Percentiles rank a stretch among this genome's conserved stretches.
phyloP scores from a whole-genome alignment of 768 basidiomycete genomes.

The Tricholoma flavovirens region DNA sequence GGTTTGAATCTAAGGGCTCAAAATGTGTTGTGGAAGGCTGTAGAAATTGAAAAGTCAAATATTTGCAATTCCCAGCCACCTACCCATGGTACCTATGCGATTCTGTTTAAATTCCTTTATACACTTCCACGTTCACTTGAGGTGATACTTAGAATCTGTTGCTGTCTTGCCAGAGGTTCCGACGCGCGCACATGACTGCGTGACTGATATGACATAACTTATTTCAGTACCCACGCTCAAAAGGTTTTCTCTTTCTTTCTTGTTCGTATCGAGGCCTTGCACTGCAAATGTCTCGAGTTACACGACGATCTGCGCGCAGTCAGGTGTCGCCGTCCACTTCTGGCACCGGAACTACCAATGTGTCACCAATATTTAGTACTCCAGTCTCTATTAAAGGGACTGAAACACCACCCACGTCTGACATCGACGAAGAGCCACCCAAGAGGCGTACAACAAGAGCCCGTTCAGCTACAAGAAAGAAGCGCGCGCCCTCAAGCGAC shows the following conservation, averaged over 20 bases:
- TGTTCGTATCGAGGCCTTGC: conserved; percentile 4
- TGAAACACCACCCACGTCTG: conserved; percentile 54
- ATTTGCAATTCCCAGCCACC: too few relatives aligned
- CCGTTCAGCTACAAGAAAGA: conserved; percentile 12
- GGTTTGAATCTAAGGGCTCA: too few relatives aligned
- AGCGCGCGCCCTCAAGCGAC: conserved; percentile 22
- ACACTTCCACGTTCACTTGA: too few relatives aligned
- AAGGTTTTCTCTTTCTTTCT: conserved; percentile 21
- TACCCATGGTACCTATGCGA: too few relatives aligned
- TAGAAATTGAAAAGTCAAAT: too few relatives aligned
- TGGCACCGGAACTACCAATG: conserved; percentile 37
- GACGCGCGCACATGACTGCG: conserved; percentile 24
- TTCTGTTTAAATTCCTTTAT: too few relatives aligned
- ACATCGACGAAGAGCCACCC: conserved; percentile 20
- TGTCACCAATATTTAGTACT: conserved; percentile 48
- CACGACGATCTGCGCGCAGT: conserved; percentile 27
- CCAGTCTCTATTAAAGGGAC: conserved; percentile 34
- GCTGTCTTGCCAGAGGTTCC: too few relatives aligned
- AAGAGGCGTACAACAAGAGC: conserved; percentile 13
- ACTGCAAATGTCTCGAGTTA: conserved; percentile 28
- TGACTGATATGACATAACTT: conserved; percentile 25
- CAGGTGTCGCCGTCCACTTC: conserved; percentile 28
- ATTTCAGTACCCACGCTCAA: conserved; percentile 9
- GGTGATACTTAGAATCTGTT: too few relatives aligned
- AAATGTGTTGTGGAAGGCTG: too few relatives aligned